A percentile compares a stretch with the other conserved stretches of the same genome.
phyloP scores from a whole-genome alignment of 2,329 filamentous ascomycete species.

The Stenocarpella maydis region DNA sequence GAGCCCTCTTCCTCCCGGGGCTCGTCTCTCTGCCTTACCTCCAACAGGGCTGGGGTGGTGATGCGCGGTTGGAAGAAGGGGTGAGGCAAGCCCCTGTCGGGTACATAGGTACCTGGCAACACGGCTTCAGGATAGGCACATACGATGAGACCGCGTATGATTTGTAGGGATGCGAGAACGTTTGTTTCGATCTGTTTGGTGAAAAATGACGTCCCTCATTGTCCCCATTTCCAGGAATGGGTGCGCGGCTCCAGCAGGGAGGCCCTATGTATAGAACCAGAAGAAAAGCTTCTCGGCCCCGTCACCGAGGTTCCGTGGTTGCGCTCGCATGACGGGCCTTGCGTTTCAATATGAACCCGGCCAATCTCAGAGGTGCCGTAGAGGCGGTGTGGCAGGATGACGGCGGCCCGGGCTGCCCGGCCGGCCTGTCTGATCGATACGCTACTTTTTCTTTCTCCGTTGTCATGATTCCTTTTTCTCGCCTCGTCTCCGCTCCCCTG shows the following conservation, averaged over 20 bases:
- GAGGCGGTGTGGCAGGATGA: conserved; percentile 2
- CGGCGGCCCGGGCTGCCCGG: neutral
- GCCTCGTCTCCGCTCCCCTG: conserved; percentile 23
- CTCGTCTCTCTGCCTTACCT: neutral
- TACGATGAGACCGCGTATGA: conserved; percentile 24
- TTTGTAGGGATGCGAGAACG: conserved; percentile 11
- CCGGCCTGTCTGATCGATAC: conserved; percentile 24
- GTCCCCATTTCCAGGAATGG: neutral
- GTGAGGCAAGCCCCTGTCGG: conserved; percentile 8
- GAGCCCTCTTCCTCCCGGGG: too few species aligned
- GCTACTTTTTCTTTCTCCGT: neutral
- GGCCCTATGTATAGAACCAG: neutral
- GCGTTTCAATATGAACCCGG: conserved; percentile 2
- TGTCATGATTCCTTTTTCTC: neutral
- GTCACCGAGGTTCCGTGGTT: conserved; percentile 2
- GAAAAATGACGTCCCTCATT: neutral
- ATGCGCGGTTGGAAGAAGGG: neutral
- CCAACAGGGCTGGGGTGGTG: too few species aligned
- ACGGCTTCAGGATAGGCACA: conserved; percentile 18
- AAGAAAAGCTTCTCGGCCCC: neutral
- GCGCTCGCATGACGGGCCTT: neutral
- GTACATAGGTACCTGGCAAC: conserved; percentile 8
- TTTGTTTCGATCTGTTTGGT: neutral
- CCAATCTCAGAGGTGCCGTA: conserved; percentile 1
- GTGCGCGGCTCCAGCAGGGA: neutral